Conservation (phyloP, 2,329 filamentous ascomycete species). For the Claviceps maximensis region DNA sequence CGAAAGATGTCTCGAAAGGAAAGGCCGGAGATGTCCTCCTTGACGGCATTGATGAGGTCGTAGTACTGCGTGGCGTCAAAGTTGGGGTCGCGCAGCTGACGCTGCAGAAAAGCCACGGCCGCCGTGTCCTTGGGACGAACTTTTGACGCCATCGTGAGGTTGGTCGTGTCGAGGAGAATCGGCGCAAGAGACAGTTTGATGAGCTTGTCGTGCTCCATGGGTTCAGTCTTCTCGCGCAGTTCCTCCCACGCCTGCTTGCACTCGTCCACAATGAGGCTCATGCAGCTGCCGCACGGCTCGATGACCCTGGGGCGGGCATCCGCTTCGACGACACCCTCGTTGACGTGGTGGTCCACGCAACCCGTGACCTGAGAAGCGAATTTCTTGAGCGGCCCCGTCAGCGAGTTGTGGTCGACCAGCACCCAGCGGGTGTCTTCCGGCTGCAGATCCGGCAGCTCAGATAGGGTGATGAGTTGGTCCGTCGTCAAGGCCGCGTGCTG, state of each 20-base stretch:
- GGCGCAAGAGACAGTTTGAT: constrained; percentile 56
- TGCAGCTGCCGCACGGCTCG: constrained; percentile 57
- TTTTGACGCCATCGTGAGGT: constrained; percentile 49
- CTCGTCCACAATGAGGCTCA: constrained; percentile 53
- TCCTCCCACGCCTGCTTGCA: constrained; percentile 44
- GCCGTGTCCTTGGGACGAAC: constrained; percentile 47
- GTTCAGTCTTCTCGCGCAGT: constrained; percentile 15
- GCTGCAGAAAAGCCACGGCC: constrained; percentile 47
- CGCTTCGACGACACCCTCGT: constrained; percentile 43
- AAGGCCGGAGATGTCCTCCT: constrained; percentile 51
- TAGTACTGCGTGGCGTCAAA: constrained; percentile 47
- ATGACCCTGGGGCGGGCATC: constrained; percentile 46
- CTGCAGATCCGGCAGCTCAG: constrained; percentile 33
- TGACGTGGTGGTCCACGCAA: constrained; percentile 68
- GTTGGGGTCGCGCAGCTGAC: constrained; percentile 21
- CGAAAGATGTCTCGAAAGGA: constrained; percentile 53
- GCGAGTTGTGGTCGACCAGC: constrained; percentile 66
- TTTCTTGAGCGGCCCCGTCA: constrained; percentile 46
- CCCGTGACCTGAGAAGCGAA: constrained; percentile 44
- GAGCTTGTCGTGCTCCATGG: constrained; percentile 37
- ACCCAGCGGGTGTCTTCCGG: constrained; percentile 53
- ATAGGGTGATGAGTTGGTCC: constrained; percentile 50
- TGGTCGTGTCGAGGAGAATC: constrained; percentile 60
- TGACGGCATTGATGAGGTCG: constrained; percentile 45
- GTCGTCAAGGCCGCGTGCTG: constrained; percentile 42